phyloP scores from a whole-genome alignment of 306 rosid species.

The Inga oerstediana region DNA sequence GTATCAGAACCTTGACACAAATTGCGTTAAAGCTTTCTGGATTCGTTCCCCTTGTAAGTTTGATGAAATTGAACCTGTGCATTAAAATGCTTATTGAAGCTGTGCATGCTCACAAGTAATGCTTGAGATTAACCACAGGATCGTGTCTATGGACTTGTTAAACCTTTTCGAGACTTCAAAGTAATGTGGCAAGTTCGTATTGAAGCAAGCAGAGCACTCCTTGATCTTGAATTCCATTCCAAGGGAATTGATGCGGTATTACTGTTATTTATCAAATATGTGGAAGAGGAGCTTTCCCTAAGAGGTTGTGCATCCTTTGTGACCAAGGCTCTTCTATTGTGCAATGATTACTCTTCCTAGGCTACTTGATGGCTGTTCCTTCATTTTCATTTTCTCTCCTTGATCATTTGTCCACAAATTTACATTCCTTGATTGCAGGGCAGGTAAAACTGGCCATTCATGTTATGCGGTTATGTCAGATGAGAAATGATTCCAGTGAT shows the following conservation, averaged over 20 bases:
- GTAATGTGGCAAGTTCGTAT: constrained; percentile 81
- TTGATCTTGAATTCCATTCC: constrained; percentile 90
- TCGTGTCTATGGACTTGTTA: constrained; percentile 75
- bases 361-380: neutral
- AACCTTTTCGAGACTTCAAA: constrained; percentile 70
- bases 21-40: constrained; percentile 89
- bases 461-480: constrained; percentile 82
- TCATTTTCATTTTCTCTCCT: neutral
- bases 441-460: constrained; percentile 84
- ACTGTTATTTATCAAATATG: constrained; percentile 66
- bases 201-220: constrained; percentile 89
- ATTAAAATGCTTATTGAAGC: constrained; percentile 26
- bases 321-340: neutral
- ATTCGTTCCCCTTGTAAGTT: constrained; percentile 76
- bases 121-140: constrained; percentile 61
- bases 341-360: neutral
- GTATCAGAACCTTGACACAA: constrained; percentile 88
- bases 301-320: constrained; percentile 63
- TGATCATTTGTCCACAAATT: constrained; percentile 2
- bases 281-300: constrained; percentile 79
- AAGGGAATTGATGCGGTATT: constrained; percentile 77
- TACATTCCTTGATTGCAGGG: constrained; percentile 63
- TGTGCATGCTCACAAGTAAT: constrained; percentile 31
- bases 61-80: neutral
- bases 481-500: constrained; percentile 54